Conservation (phyloP, 78 protist genomes). For the Trichosphaerium sp. region DNA sequence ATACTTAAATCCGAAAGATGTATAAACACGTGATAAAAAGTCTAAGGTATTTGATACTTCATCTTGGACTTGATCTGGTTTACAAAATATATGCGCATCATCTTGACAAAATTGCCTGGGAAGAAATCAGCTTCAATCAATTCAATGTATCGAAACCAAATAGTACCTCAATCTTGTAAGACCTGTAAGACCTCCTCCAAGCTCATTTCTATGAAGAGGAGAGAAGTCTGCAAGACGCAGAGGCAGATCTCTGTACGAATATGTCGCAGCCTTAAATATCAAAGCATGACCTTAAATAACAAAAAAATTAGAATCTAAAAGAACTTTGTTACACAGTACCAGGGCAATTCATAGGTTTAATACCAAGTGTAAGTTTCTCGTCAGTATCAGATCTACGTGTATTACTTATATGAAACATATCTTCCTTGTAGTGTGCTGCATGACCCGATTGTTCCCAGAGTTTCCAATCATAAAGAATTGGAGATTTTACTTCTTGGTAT, state of each 20-base stretch:
- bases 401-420: constrained; percentile 83
- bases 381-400: too few relatives aligned
- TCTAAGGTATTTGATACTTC: constrained; percentile 9
- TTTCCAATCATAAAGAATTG: constrained; percentile 83
- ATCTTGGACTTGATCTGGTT: constrained; percentile 42
- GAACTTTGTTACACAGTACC: too few relatives aligned
- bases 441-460: constrained; percentile 98
- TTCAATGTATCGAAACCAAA: too few relatives aligned
- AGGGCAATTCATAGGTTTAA: constrained; percentile 99
- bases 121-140: too few relatives aligned
- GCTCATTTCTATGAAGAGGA: constrained; percentile 97
- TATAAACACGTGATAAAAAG: constrained; percentile 67
- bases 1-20: constrained; percentile 69
- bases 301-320: too few relatives aligned
- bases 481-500: constrained; percentile 88
- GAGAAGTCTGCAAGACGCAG: constrained; percentile 96
- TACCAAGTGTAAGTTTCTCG: constrained; percentile 51
- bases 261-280: constrained; percentile 29
- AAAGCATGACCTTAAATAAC: constrained; percentile 65
- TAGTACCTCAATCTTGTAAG: constrained; percentile 96
- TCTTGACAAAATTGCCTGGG: constrained; percentile 98
- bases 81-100: constrained; percentile 98
- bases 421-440: constrained; percentile 85
- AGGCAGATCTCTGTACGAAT: constrained; percentile 79
- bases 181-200: constrained; percentile 95